phyloP scores from a whole-genome alignment of 2,329 filamentous ascomycete genomes.

The Penicillium sp. region DNA sequence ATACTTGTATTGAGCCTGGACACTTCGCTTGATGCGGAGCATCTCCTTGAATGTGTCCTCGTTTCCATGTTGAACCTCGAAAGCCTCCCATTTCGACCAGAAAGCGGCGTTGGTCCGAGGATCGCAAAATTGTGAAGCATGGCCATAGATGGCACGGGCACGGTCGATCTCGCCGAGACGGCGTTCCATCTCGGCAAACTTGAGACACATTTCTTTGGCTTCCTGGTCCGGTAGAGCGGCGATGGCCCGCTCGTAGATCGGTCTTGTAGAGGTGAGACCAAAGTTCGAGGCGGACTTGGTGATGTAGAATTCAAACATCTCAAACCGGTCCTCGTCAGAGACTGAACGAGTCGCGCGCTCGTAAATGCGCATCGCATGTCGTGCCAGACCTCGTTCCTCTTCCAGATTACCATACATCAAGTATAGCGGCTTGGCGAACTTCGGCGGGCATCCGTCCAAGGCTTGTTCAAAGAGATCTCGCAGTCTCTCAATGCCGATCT shows the following conservation, averaged over 20 bases:
- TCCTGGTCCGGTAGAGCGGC: slow-evolving; percentile 87
- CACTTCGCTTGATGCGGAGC: slow-evolving; percentile 93
- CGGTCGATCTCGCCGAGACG: slow-evolving; percentile 89
- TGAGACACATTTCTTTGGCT: slow-evolving; percentile 96
- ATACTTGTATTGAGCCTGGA: slow-evolving; percentile 93
- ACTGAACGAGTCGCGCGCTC: slow-evolving; percentile 94
- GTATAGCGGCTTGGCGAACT: slow-evolving; percentile 93
- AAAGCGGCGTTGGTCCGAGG: slow-evolving; percentile 83
- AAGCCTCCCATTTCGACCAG: slow-evolving; percentile 95
- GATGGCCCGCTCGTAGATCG: slow-evolving; percentile 95
- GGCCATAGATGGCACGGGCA: slow-evolving; percentile 89
- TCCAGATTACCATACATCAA: slow-evolving; percentile 98
- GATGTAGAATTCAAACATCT: slow-evolving; percentile 99
- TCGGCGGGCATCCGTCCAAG: slow-evolving; percentile 87
- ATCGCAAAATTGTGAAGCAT: slow-evolving; percentile 96
- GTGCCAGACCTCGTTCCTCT: slow-evolving; percentile 87
- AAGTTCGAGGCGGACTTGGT: slow-evolving; percentile 98
- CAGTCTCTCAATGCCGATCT: slow-evolving; percentile 89
- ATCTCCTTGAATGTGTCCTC: slow-evolving; percentile 99
- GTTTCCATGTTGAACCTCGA: slow-evolving; percentile 96
- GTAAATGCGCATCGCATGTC: slow-evolving; percentile 98
- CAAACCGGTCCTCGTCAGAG: slow-evolving; percentile 85
- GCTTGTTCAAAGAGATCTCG: slow-evolving; percentile 97
- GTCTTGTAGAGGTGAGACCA: slow-evolving; percentile 85
- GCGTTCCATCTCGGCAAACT: slow-evolving; percentile 96